These are phyloP conservation scores for Leccinum subrobustum DNA, from an alignment of 1,284 basidiomycete species.

Conservation along the genomic window DNA sequence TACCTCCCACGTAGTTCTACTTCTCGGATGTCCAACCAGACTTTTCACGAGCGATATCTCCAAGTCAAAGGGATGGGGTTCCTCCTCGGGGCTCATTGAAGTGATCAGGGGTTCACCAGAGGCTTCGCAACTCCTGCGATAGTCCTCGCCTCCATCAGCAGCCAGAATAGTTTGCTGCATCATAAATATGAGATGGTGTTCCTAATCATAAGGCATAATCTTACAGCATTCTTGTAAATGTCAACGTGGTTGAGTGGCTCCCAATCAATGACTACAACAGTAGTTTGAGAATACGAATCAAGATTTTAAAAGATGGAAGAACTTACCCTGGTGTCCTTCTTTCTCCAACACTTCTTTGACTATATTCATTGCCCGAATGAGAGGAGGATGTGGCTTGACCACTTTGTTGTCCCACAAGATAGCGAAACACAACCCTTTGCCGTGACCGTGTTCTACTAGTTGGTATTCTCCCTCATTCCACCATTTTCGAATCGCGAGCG, in stretches of 20 bases:
- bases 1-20: slow-evolving; percentile 28
- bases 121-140: slow-evolving; percentile 40
- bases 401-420: slow-evolving; percentile 65
- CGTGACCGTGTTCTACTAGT: slow-evolving; percentile 58
- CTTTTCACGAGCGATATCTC: slow-evolving; percentile 24
- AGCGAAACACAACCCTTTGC: slow-evolving; percentile 57
- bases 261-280: slow-evolving; percentile 38
- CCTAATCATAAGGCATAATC: background rate
- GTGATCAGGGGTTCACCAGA: slow-evolving; percentile 53
- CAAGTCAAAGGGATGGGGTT: slow-evolving; percentile 28
- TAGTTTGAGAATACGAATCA: background rate
- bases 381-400: slow-evolving; percentile 68
- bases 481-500: slow-evolving; percentile 58
- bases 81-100: slow-evolving; percentile 44
- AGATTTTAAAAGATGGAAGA: background rate
- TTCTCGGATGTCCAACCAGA: slow-evolving; percentile 23
- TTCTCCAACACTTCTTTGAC: slow-evolving; percentile 58
- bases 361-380: slow-evolving; percentile 62
- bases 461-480: slow-evolving; percentile 64
- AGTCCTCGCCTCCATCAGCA: slow-evolving; percentile 41
- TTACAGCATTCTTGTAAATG: slow-evolving; percentile 38
- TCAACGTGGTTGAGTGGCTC: slow-evolving; percentile 45
- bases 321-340: slow-evolving; percentile 66
- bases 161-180: slow-evolving; percentile 18
- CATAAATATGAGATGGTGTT: background rate